These are phyloP conservation scores for Zymoseptoria tritici DNA, from an alignment of 2,329 filamentous ascomycete genomes.

Conservation along the genomic window DNA sequence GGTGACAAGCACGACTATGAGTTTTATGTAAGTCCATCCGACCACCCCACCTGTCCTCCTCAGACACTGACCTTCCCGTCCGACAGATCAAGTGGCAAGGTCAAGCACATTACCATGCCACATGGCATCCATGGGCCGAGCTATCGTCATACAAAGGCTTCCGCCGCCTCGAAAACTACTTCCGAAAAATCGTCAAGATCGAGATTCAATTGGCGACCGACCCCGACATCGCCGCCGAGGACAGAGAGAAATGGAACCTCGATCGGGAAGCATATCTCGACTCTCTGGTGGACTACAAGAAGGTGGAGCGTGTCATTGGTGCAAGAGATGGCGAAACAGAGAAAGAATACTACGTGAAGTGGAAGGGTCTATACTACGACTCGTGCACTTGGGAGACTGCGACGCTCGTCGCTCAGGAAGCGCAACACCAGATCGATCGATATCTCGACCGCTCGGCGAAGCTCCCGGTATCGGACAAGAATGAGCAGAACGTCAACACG, in stretches of 20 bases:
- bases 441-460: conserved; percentile 78
- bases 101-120: conserved; percentile 89
- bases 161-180: conserved; percentile 91
- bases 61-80: conserved; percentile 15
- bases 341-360: conserved; percentile 89
- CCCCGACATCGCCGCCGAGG: conserved; percentile 69
- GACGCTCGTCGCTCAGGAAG: conserved; percentile 64
- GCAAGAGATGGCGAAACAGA: conserved; percentile 71
- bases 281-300: conserved; percentile 78
- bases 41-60: background rate
- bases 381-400: conserved; percentile 88
- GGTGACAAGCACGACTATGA: conserved; percentile 72
- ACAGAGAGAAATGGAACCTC: conserved; percentile 89
- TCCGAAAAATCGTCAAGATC: conserved; percentile 70
- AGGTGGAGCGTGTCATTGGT: conserved; percentile 88
- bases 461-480: conserved; percentile 70
- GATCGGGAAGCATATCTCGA: conserved; percentile 87
- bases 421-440: conserved; percentile 84
- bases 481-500: conserved; percentile 67
- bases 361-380: conserved; percentile 78
- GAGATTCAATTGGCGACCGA: conserved; percentile 72
- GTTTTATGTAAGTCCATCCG: conserved; percentile 47
- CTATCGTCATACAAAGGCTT: conserved; percentile 73
- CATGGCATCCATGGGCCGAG: conserved; percentile 76
- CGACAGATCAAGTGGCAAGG: conserved; percentile 91